Percentiles rank a stretch among this genome's conserved stretches.
Evolutionary conservation across 1,284 basidiomycete genomes (phyloP).

Genomic region (Boletus sp.): DNA sequence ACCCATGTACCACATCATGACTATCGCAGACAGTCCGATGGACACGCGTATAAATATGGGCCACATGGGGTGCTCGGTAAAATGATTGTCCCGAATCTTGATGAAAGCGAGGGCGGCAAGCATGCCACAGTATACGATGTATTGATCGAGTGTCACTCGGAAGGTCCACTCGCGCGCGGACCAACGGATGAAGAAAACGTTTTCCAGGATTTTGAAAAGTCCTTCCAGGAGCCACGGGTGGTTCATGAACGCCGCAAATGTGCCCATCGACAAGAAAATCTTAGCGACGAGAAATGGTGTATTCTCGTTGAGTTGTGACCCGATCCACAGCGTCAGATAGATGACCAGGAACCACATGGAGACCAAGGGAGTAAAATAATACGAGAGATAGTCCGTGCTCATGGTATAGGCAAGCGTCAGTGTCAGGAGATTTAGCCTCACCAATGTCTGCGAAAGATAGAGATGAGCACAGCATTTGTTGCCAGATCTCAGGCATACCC

Average conservation of each 20-base stretch:
- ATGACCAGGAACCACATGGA: slow-evolving; percentile 84
- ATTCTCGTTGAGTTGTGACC: slow-evolving; percentile 70
- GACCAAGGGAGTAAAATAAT: slow-evolving; percentile 83
- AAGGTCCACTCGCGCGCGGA: slow-evolving; percentile 83
- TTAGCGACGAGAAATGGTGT: slow-evolving; percentile 67
- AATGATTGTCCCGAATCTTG: slow-evolving; percentile 68
- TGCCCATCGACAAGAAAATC: slow-evolving; percentile 57
- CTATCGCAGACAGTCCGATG: slow-evolving; percentile 47
- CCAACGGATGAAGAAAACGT: slow-evolving; percentile 74
- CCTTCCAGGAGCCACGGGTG: slow-evolving; percentile 58
- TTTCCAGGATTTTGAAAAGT: slow-evolving; percentile 61
- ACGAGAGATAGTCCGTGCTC: slow-evolving; percentile 87
- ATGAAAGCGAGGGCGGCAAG: slow-evolving; percentile 68
- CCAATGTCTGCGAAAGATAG: slow-evolving; percentile 51
- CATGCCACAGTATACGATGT: slow-evolving; percentile 87
- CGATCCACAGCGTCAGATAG: slow-evolving; percentile 73
- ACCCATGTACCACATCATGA: slow-evolving; percentile 72
- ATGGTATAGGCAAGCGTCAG: slow-evolving; percentile 80
- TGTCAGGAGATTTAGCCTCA: slow-evolving; percentile 81
- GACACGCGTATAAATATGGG: slow-evolving; percentile 46
- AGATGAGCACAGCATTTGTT: slow-evolving; percentile 4
- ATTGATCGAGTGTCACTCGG: slow-evolving; percentile 82
- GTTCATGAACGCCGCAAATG: slow-evolving; percentile 66
- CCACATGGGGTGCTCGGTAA: slow-evolving; percentile 73
- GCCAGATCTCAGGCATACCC: slow-evolving; percentile 37